Conservation (phyloP, 2,329 filamentous ascomycete species). For the Pseudodiploospora longispora region DNA sequence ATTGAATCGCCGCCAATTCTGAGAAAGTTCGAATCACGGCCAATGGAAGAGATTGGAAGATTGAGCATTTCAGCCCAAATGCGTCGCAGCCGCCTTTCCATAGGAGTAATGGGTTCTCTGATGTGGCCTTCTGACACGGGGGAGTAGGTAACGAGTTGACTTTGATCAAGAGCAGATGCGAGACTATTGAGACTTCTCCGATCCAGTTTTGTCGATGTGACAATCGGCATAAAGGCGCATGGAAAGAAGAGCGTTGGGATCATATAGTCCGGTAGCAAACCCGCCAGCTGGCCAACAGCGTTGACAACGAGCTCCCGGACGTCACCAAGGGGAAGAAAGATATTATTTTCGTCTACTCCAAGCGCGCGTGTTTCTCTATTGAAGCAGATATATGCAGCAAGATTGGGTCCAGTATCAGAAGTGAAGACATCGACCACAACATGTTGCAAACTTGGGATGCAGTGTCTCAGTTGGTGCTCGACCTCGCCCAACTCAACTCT, state of each 20-base stretch:
- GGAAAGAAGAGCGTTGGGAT: conserved; percentile 2
- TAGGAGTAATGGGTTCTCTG: conserved; percentile 9
- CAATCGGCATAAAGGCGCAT: background rate
- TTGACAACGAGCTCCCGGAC: background rate
- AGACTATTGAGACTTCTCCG: conserved; percentile 5
- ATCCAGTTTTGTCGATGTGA: conserved; percentile 7
- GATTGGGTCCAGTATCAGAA: background rate
- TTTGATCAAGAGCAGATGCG: background rate
- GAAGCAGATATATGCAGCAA: conserved; percentile 4
- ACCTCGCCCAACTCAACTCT: conserved; percentile 17
- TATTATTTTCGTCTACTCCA: background rate
- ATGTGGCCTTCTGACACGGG: conserved; percentile 14
- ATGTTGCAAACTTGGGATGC: conserved; percentile 1
- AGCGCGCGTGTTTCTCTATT: background rate
- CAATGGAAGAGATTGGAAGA: conserved; percentile 5
- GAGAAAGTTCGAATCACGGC: conserved; percentile 11
- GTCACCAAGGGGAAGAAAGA: background rate
- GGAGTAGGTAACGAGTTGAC: conserved; percentile 11
- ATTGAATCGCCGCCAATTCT: conserved; percentile 16
- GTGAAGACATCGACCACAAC: conserved; percentile 8
- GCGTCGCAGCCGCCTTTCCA: conserved; percentile 11
- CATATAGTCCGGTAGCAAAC: conserved; percentile 3
- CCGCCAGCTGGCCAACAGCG: background rate
- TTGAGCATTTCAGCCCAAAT: conserved; percentile 12
- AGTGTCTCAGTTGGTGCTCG: conserved; percentile 3